Evolutionary conservation across 2,329 filamentous ascomycete genomes (phyloP).

Genomic region (Sphaceloma murrayae): DNA sequence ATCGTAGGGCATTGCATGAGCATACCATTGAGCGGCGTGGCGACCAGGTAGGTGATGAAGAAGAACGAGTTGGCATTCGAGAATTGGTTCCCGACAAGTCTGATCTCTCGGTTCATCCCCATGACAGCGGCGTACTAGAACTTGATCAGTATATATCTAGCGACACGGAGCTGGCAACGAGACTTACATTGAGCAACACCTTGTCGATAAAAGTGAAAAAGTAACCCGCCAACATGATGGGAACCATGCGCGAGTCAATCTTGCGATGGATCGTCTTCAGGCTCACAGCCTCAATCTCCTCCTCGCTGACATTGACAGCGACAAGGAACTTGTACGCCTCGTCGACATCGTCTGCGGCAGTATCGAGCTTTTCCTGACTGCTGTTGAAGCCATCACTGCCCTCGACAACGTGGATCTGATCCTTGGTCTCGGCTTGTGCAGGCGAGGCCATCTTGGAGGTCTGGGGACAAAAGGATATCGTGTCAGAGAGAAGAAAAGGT

Average conservation of each 20-base stretch:
- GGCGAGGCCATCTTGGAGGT: not conserved
- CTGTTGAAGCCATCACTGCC: not conserved
- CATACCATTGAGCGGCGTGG: slow-evolving; percentile 53
- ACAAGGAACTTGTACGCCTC: slow-evolving; percentile 8
- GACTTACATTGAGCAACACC: slow-evolving; percentile 29
- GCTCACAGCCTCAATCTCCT: slow-evolving; percentile 7
- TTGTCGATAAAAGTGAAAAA: slow-evolving; percentile 48
- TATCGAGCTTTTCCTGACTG: not conserved
- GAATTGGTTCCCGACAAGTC: slow-evolving; percentile 43
- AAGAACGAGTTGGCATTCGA: slow-evolving; percentile 29
- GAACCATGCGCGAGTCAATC: slow-evolving; percentile 51
- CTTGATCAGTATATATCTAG: no score
- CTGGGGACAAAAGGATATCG: not conserved
- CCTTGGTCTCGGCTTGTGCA: not conserved
- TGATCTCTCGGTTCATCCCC: slow-evolving; percentile 48
- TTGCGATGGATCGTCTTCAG: slow-evolving; percentile 43
- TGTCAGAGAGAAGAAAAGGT: not conserved
- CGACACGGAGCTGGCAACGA: slow-evolving; percentile 18
- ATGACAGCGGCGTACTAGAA: slow-evolving; percentile 60
- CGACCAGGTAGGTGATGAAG: slow-evolving; percentile 41
- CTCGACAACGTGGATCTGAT: not conserved
- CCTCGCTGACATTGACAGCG: not conserved
- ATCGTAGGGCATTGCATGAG: not conserved
- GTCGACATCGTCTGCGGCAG: slow-evolving; percentile 5
- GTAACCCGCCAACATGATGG: slow-evolving; percentile 51